Evolutionary conservation across 2,329 filamentous ascomycete genomes (phyloP).

Genomic region (Venturia nashicola): DNA sequence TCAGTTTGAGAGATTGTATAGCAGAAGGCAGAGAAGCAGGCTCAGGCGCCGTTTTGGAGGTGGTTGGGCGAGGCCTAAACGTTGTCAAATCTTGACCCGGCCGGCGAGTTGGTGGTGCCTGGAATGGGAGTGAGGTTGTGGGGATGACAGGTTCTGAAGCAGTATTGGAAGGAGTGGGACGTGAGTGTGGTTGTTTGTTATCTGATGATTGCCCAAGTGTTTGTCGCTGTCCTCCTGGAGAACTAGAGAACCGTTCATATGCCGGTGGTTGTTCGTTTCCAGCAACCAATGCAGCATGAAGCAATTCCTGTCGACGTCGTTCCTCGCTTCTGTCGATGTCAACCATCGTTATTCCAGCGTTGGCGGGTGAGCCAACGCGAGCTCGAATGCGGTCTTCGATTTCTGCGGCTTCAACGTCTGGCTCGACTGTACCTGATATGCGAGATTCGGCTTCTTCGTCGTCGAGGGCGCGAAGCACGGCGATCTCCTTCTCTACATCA

Average conservation of each 20-base stretch:
- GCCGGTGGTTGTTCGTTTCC: neutral
- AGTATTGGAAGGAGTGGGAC: neutral
- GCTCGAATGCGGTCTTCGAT: neutral
- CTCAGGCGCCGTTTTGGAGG: neutral
- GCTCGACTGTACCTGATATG: neutral
- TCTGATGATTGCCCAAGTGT: neutral
- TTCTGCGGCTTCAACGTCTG: neutral
- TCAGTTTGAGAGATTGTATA: neutral
- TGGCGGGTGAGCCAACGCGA: neutral
- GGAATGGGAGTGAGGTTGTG: neutral
- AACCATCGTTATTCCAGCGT: neutral
- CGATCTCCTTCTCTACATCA: slow-evolving; percentile 27
- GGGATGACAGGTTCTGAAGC: neutral
- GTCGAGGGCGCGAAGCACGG: slow-evolving; percentile 26
- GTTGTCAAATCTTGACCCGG: neutral
- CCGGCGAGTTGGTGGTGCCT: neutral
- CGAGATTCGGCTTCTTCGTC: slow-evolving; percentile 18
- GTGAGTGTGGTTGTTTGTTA: neutral
- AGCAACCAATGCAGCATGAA: neutral
- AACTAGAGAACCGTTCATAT: neutral
- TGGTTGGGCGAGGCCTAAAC: neutral
- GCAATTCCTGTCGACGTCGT: neutral
- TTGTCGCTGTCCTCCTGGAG: neutral
- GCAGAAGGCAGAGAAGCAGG: neutral
- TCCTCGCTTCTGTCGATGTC: neutral